phyloP scores from a whole-genome alignment of 2,329 filamentous ascomycete species.

The Fusarium circinatum region DNA sequence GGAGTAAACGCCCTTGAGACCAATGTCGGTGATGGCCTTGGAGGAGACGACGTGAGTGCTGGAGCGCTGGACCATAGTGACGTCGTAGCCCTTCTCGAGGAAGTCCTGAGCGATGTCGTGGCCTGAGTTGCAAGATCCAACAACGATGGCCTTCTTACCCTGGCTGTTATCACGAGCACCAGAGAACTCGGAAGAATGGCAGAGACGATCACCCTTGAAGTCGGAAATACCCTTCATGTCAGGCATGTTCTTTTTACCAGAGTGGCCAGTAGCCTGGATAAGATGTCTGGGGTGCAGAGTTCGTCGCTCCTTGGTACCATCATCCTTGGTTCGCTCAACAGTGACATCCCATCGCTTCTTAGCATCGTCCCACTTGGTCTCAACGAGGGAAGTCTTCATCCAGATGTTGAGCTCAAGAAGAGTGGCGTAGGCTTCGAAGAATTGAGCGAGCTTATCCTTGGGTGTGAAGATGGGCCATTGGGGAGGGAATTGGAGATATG shows the following conservation, averaged over 20 bases:
- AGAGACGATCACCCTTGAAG: slow-evolving; percentile 69
- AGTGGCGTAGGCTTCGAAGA: slow-evolving; percentile 72
- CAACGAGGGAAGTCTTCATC: slow-evolving; percentile 62
- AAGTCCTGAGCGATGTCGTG: slow-evolving; percentile 77
- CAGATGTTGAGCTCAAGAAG: slow-evolving; percentile 76
- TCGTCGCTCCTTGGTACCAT: slow-evolving; percentile 61
- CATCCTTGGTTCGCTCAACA: slow-evolving; percentile 60
- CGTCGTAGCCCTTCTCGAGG: slow-evolving; percentile 71
- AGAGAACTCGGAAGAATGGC: slow-evolving; percentile 70
- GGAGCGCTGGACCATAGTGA: slow-evolving; percentile 76
- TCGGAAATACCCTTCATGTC: slow-evolving; percentile 63
- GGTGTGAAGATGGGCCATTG: slow-evolving; percentile 77
- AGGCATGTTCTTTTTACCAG: slow-evolving; percentile 72
- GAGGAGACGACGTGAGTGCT: slow-evolving; percentile 72
- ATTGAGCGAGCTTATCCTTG: slow-evolving; percentile 77
- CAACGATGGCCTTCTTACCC: slow-evolving; percentile 70
- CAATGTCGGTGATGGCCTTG: slow-evolving; percentile 61
- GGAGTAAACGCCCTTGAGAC: slow-evolving; percentile 61
- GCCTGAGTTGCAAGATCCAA: slow-evolving; percentile 75
- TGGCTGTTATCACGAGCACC: slow-evolving; percentile 59
- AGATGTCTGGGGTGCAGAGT: slow-evolving; percentile 71
- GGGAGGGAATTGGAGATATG: slow-evolving; percentile 71
- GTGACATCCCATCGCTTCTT: slow-evolving; percentile 65
- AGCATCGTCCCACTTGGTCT: slow-evolving; percentile 61
- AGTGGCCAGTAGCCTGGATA: slow-evolving; percentile 74